A percentile compares a stretch with the other conserved stretches of the same genome.
phyloP scores from a whole-genome alignment of 768 basidiomycete species.

The Trametes cingulata region DNA sequence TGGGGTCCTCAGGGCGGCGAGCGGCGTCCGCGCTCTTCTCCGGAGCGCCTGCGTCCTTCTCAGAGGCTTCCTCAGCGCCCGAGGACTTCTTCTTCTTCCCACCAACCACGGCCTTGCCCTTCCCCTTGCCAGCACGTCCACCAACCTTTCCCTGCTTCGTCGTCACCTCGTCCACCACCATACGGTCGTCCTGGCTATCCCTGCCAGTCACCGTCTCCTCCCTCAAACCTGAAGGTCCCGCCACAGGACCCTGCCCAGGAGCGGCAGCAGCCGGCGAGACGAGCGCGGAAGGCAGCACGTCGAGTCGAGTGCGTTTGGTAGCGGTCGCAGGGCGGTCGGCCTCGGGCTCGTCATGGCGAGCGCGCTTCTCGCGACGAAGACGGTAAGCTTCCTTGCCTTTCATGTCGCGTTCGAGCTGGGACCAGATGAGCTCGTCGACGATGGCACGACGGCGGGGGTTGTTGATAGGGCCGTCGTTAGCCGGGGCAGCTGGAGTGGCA shows the following conservation, averaged over 20 bases:
- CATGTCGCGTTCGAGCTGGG: not conserved
- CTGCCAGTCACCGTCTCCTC: not conserved
- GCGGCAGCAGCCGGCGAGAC: not conserved
- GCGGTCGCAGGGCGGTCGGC: not conserved
- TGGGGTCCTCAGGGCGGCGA: not conserved
- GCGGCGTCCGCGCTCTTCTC: too few species aligned
- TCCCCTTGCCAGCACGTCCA: not conserved
- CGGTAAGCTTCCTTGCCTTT: not conserved
- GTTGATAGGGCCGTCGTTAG: not conserved
- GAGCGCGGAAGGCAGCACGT: not conserved
- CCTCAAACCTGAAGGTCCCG: not conserved
- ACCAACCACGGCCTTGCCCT: not conserved
- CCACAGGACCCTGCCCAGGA: not conserved
- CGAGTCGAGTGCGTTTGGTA: not conserved
- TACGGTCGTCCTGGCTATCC: not conserved
- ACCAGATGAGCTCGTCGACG: not conserved
- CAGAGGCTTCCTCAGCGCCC: not conserved
- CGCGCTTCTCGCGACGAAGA: not conserved
- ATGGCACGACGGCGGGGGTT: not conserved
- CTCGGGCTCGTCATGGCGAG: not conserved
- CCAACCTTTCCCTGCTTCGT: not conserved
- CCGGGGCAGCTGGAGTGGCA: too few species aligned
- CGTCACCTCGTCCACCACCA: not conserved
- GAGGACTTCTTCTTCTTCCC: not conserved
- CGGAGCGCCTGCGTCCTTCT: too few species aligned